Base-by-base conservation (phyloP, 768 basidiomycete species). In the Kondoa subrosea region DNA sequence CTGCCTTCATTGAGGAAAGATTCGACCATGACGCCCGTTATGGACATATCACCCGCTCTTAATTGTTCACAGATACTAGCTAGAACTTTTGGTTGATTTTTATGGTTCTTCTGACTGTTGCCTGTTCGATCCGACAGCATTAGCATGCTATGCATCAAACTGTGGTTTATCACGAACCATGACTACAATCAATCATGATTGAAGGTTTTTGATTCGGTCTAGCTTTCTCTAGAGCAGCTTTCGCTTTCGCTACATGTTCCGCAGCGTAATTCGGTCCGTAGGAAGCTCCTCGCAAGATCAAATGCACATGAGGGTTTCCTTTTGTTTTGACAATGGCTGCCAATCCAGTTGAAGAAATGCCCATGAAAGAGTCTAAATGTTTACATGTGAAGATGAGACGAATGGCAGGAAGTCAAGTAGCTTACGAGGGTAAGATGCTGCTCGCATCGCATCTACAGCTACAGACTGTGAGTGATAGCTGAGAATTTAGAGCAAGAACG, bases 11-110 rank as follows among this genome's bases (percentile, higher is more conserved):
- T 86, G 78, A 99, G 85, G 77, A 96, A 87, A 15, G 87, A 88
- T 79, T 99, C 93, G 76, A 99, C 83, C 93, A 99, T 97, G 67
- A 96, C 90, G 59, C 93, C 93, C 2, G 89, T 89, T 77, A 99
- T 87, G 73, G 81, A 80, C 68, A 69, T 67, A 66, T 82, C 79
- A 30, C 89, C 89, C 4, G 82, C 82, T 3, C 76, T 78, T 66
- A 97, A 83, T 78, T 97, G 93, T 1, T 77, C 78, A 77, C 84
- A 85, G 74, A 90, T 82, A 76, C 82, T 78, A 71, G 83, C 82
- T 67, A 89, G 73, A 56, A 78, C 78, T 72, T 84, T 84, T 21
- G 91, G 85, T 77, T 95, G 92, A 78, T 92, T 93, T 74, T 83
- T 83, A 80, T 93, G 88, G 78, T 95, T 86, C 80, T 97, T 97